Base-by-base conservation (phyloP, 164 flowering plant genomes). In the grape (Vitis vinifera) region DNA sequence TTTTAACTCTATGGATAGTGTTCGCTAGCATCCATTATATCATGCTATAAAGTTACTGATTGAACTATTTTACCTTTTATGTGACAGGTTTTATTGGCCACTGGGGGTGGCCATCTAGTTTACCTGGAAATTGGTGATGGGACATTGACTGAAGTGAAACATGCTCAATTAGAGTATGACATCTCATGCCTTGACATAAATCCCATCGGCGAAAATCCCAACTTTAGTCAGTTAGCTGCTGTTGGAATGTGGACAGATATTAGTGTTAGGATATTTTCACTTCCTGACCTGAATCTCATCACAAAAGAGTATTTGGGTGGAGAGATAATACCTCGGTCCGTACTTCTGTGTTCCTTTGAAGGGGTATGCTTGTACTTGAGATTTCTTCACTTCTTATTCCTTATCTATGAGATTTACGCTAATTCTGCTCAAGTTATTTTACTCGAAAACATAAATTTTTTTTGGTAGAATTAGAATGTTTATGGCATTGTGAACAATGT, bases 241-340 rank as follows among this genome's bases (percentile, higher is more conserved):
- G 98, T 96, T 82, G 99, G 99, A 76, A 93, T 93, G 99, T 96
- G 99, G 99, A 93, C 98, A 16, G 99, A 96, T 69, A 88, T 90
- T 68, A 93, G 95, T 67, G 97, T 91, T 51, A 79, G 89, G 78
- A 87, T 93, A 71, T 96, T 83, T 82, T 88, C 97, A 2, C 93
- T 96, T 75, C 97, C 99, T 48, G 90, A 84, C 71, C 78, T 96
- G 67, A 88, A 82, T 68, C 91, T 88, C 37, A 79, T 90, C 37
- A 89, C 91, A 47, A 91, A 91, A 84, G 98, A 93, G 78, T 80
- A 78, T 63, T 74, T 96, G 75, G 99, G 97, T 66, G 99, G 99
- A 77, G 99, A 96, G 73, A 90, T 96, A 12, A 91, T 96, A 67
- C 97, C 99, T 62, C 98, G 99, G 9, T 96, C 99, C 59, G 99